phyloP scores from a whole-genome alignment of 805 yeast species.

The Ogataea ramenticola region DNA sequence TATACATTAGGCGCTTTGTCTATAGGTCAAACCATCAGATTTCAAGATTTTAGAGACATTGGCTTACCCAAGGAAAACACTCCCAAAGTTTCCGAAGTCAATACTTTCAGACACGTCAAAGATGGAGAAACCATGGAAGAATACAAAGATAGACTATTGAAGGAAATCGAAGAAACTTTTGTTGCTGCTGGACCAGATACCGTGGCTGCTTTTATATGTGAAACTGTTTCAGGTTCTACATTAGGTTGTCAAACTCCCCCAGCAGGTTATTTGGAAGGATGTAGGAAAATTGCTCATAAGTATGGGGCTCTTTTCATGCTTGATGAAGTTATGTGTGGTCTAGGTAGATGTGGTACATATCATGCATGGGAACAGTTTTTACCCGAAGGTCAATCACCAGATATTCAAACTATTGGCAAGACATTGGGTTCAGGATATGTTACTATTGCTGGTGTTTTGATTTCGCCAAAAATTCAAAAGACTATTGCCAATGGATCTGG shows the following conservation, averaged over 20 bases:
- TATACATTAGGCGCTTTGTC: slow-evolving; percentile 41
- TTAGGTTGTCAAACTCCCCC: slow-evolving; percentile 37
- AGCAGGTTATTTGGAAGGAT: slow-evolving; percentile 38
- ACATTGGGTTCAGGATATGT: slow-evolving; percentile 44
- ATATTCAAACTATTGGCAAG: slow-evolving; percentile 43
- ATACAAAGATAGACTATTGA: slow-evolving; percentile 30
- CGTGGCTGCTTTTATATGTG: slow-evolving; percentile 34
- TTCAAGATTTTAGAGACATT: slow-evolving; percentile 24
- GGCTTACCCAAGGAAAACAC: slow-evolving; percentile 14
- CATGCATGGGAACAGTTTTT: slow-evolving; percentile 40
- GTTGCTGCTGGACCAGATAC: slow-evolving; percentile 33
- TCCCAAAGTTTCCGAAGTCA: slow-evolving; percentile 24
- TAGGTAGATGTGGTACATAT: slow-evolving; percentile 42
- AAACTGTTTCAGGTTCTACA: slow-evolving; percentile 41
- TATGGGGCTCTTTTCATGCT: slow-evolving; percentile 40
- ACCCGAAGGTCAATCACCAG: slow-evolving; percentile 33
- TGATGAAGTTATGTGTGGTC: slow-evolving; percentile 53
- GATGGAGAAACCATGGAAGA: slow-evolving; percentile 32
- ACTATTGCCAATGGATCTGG: slow-evolving; percentile 35
- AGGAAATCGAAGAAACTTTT: slow-evolving; percentile 35
- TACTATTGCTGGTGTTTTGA: slow-evolving; percentile 41
- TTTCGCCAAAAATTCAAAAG: slow-evolving; percentile 34
- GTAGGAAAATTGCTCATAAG: slow-evolving; percentile 39
- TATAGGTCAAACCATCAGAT: slow-evolving; percentile 30
- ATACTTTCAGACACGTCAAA: slow-evolving; percentile 24